These are phyloP conservation scores for Chaetomiaceae sp. DNA, from an alignment of 2,329 filamentous ascomycete genomes.

Conservation along the genomic window DNA sequence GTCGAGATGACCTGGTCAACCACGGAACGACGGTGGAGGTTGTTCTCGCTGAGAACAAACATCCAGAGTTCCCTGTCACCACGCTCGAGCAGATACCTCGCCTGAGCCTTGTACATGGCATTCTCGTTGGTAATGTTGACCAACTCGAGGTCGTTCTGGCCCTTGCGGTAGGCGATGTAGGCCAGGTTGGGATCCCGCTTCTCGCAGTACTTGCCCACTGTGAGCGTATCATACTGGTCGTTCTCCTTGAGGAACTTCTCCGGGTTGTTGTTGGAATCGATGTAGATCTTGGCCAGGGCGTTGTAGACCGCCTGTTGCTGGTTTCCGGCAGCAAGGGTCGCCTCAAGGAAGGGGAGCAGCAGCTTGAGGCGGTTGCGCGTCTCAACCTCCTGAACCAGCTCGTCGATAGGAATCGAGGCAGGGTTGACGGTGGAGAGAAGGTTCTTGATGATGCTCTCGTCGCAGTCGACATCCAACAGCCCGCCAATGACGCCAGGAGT, in stretches of 20 bases:
- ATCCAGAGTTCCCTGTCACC: slow-evolving; percentile 87
- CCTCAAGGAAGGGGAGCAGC: slow-evolving; percentile 90
- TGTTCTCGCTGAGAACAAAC: slow-evolving; percentile 93
- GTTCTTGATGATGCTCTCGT: slow-evolving; percentile 93
- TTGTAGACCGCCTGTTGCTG: slow-evolving; percentile 97
- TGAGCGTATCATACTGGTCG: slow-evolving; percentile 88
- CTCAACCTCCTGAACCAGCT: slow-evolving; percentile 93
- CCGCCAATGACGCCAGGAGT: slow-evolving; percentile 92
- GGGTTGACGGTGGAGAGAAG: slow-evolving; percentile 81
- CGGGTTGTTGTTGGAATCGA: slow-evolving; percentile 96
- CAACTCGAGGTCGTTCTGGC: slow-evolving; percentile 93
- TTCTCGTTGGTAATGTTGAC: slow-evolving; percentile 99
- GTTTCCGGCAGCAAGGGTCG: slow-evolving; percentile 82
- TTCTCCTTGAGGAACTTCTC: slow-evolving; percentile 98
- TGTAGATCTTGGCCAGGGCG: slow-evolving; percentile 97
- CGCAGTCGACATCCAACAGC: slow-evolving; percentile 92
- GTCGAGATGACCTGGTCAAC: slow-evolving; percentile 96
- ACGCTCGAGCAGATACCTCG: slow-evolving; percentile 87
- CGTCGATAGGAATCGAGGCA: slow-evolving; percentile 83
- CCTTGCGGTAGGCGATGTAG: slow-evolving; percentile 92
- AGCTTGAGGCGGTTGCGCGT: slow-evolving; percentile 92
- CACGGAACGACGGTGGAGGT: slow-evolving; percentile 86
- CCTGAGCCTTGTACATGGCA: slow-evolving; percentile 99
- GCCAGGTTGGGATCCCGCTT: slow-evolving; percentile 96
- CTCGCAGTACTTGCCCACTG: slow-evolving; percentile 96